Percentiles rank a stretch among this genome's conserved stretches.
These are phyloP conservation scores for Clarireedia hainanense DNA, from an alignment of 2,329 filamentous ascomycete genomes.

Conservation along the genomic window DNA sequence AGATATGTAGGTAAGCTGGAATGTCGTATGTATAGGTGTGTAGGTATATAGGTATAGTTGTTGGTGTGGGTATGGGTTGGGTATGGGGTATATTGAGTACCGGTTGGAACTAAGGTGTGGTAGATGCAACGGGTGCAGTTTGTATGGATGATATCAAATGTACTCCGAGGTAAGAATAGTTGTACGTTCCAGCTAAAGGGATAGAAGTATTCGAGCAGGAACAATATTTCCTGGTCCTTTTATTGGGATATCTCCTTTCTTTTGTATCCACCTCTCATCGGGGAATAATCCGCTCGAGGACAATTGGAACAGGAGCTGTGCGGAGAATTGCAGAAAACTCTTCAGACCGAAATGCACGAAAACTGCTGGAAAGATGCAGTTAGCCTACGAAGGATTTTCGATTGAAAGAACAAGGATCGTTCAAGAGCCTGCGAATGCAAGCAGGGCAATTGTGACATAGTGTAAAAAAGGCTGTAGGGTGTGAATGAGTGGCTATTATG, in stretches of 20 bases:
- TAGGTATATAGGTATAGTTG: background rate
- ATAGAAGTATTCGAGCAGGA: background rate
- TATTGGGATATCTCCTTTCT: constrained; percentile 1
- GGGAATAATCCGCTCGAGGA: constrained; percentile 6
- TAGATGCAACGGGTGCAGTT: background rate
- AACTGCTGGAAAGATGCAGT: constrained; percentile 10
- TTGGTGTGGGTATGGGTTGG: background rate
- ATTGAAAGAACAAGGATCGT: constrained; percentile 6
- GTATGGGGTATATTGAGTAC: background rate
- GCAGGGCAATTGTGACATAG: constrained; percentile 6
- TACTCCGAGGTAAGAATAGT: background rate
- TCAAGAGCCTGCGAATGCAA: background rate
- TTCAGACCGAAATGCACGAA: constrained; percentile 9
- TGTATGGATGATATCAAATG: background rate
- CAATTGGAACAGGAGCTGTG: constrained; percentile 6
- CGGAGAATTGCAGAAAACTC: constrained; percentile 10
- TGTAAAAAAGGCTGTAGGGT: background rate
- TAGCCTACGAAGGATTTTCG: constrained; percentile 8
- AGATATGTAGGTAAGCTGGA: constrained; percentile 3
- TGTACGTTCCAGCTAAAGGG: background rate
- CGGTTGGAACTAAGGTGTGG: background rate
- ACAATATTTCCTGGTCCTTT: background rate
- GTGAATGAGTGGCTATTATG: background rate
- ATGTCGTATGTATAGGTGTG: background rate
- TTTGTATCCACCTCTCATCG: constrained; percentile 4